Percentiles rank a stretch among this genome's conserved stretches.
These are phyloP conservation scores for Aspergillus puulaauensis DNA, from an alignment of 2,329 filamentous ascomycete species.

Conservation along the genomic window DNA sequence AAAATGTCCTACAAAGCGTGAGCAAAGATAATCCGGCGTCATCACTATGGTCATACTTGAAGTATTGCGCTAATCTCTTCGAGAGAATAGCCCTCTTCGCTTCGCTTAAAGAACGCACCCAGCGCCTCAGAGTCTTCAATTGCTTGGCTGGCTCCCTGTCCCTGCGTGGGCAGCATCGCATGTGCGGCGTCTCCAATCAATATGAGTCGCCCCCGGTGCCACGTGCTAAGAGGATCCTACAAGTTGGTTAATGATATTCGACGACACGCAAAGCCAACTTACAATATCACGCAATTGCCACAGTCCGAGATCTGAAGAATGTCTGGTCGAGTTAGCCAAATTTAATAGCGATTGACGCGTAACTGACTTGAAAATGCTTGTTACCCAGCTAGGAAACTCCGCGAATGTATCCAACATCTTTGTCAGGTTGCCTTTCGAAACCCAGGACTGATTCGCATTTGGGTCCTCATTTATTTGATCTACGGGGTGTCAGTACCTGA, in stretches of 20 bases:
- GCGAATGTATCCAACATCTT: slow-evolving; percentile 13
- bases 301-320: slow-evolving; percentile 19
- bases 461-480: slow-evolving; percentile 4
- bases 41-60: neutral
- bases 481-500: neutral
- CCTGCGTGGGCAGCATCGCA: slow-evolving; percentile 43
- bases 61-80: neutral
- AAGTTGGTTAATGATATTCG: neutral
- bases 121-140: slow-evolving; percentile 42
- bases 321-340: neutral
- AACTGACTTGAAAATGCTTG: slow-evolving; percentile 7
- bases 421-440: neutral
- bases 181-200: slow-evolving; percentile 42
- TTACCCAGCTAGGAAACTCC: slow-evolving; percentile 10
- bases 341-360: neutral
- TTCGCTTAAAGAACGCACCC: slow-evolving; percentile 10
- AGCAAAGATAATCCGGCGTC: neutral
- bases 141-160: slow-evolving; percentile 44
- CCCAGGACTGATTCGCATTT: slow-evolving; percentile 2
- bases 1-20: neutral
- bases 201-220: slow-evolving; percentile 21
- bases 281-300: slow-evolving; percentile 20
- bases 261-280: neutral
- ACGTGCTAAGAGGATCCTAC: slow-evolving; percentile 23
- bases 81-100: neutral